Conservation (phyloP, 1,139 yeast species). For the Tardiomyces digboiensis region DNA sequence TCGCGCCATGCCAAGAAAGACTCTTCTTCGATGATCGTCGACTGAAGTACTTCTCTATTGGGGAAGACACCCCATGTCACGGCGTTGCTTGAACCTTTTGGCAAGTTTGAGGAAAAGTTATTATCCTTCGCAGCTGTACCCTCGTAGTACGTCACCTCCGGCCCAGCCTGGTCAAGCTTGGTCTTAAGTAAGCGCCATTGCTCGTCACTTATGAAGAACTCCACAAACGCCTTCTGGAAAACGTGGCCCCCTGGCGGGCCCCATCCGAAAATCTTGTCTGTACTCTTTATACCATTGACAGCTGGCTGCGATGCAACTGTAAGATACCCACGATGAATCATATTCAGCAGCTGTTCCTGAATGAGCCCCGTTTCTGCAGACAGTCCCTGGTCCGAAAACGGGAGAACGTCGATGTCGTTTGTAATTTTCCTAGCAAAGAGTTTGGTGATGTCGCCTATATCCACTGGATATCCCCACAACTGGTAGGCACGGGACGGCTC, state of each 20-base stretch:
- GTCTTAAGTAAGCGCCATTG: constrained; percentile 59
- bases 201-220: constrained; percentile 63
- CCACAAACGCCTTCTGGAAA: constrained; percentile 91
- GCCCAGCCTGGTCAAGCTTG: constrained; percentile 37
- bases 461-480: constrained; percentile 78
- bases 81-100: constrained; percentile 47
- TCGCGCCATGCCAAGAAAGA: constrained; percentile 91
- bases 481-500: constrained; percentile 24
- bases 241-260: constrained; percentile 89
- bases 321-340: constrained; percentile 69
- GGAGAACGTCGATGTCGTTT: constrained; percentile 66
- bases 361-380: constrained; percentile 87
- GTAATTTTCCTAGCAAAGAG: constrained; percentile 69
- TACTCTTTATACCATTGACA: constrained; percentile 58
- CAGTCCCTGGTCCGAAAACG: constrained; percentile 85
- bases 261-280: constrained; percentile 90
- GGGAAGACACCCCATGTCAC: constrained; percentile 96
- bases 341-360: constrained; percentile 77
- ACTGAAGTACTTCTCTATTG: constrained; percentile 73
- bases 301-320: constrained; percentile 97
- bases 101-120: constrained; percentile 41
- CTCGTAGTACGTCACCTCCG: constrained; percentile 54
- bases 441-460: constrained; percentile 50
- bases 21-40: constrained; percentile 81
- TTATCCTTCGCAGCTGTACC: constrained; percentile 45